Conservation (phyloP, 306 rosid species). For the Boehmeria nivea region DNA sequence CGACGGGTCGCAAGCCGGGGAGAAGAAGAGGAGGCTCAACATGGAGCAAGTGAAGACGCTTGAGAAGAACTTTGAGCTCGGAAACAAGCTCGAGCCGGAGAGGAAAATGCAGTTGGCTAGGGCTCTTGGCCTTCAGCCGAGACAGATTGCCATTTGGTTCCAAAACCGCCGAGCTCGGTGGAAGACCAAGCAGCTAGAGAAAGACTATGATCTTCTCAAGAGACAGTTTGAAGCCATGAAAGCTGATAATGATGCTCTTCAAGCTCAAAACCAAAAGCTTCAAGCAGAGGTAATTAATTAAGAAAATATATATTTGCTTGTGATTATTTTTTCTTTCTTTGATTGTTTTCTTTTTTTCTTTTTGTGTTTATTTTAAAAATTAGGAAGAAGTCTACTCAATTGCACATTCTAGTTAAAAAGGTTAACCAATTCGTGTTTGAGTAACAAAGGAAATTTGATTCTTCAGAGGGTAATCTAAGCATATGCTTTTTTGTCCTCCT, state of each 20-base stretch:
- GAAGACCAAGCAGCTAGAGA: slow-evolving; percentile 93
- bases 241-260: slow-evolving; percentile 69
- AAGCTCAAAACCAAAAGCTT: slow-evolving; percentile 73
- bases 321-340: background rate
- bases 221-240: slow-evolving; percentile 72
- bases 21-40: slow-evolving; percentile 88
- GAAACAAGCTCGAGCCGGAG: slow-evolving; percentile 93
- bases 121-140: slow-evolving; percentile 80
- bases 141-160: slow-evolving; percentile 92
- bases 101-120: slow-evolving; percentile 94
- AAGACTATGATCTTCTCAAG: slow-evolving; percentile 79
- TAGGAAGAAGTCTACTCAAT: too few species aligned
- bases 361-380: too few species aligned
- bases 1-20: slow-evolving; percentile 85
- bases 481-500: background rate
- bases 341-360: too few species aligned
- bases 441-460: too few species aligned
- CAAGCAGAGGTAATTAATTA: slow-evolving; percentile 58
- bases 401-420: too few species aligned
- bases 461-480: too few species aligned
- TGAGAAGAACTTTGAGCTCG: slow-evolving; percentile 90
- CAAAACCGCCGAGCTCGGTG: slow-evolving; percentile 94
- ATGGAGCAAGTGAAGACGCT: slow-evolving; percentile 90
- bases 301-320: background rate
- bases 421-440: too few species aligned